Evolutionary conservation across 2,329 filamentous ascomycete species (phyloP).

Genomic region (Ramularia endophylla): DNA sequence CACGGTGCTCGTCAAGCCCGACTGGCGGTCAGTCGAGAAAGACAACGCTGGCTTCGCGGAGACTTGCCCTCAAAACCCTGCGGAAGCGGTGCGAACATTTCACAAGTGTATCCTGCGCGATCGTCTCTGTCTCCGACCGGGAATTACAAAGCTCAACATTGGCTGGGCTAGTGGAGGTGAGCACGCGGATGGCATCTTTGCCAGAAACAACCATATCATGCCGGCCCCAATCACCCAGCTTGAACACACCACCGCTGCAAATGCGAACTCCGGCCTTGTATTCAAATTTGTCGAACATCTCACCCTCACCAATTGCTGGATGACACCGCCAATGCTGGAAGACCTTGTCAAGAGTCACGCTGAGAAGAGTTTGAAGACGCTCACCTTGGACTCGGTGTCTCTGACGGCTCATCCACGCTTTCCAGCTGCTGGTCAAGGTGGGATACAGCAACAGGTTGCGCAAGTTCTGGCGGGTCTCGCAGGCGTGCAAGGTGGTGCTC

Average conservation of each 20-base stretch:
- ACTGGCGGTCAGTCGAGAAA: conserved; percentile 57
- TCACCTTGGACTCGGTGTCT: conserved; percentile 61
- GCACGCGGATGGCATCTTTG: conserved; percentile 54
- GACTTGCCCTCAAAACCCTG: conserved; percentile 46
- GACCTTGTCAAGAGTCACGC: conserved; percentile 48
- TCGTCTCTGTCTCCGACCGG: conserved; percentile 39
- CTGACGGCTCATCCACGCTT: conserved; percentile 44
- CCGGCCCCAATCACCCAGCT: conserved; percentile 50
- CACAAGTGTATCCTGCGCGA: conserved; percentile 43
- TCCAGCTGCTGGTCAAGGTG: conserved; percentile 9
- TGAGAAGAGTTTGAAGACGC: conserved; percentile 42
- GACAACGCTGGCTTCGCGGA: conserved; percentile 47
- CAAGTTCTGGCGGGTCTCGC: conserved; percentile 8
- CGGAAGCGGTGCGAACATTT: conserved; percentile 47
- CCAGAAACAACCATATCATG: conserved; percentile 57
- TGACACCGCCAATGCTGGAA: conserved; percentile 53
- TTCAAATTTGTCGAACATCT: conserved; percentile 55
- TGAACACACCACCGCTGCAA: conserved; percentile 16
- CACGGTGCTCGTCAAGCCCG: conserved; percentile 56
- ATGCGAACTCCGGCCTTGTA: conserved; percentile 15
- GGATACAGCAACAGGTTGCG: conserved; percentile 11
- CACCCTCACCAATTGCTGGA: conserved; percentile 64
- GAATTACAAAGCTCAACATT: conserved; percentile 55
- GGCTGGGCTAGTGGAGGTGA: conserved; percentile 66
- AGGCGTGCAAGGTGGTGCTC: conserved; percentile 1